phyloP scores from a whole-genome alignment of 2,329 filamentous ascomycete genomes.

The Rutstroemia sp. region DNA sequence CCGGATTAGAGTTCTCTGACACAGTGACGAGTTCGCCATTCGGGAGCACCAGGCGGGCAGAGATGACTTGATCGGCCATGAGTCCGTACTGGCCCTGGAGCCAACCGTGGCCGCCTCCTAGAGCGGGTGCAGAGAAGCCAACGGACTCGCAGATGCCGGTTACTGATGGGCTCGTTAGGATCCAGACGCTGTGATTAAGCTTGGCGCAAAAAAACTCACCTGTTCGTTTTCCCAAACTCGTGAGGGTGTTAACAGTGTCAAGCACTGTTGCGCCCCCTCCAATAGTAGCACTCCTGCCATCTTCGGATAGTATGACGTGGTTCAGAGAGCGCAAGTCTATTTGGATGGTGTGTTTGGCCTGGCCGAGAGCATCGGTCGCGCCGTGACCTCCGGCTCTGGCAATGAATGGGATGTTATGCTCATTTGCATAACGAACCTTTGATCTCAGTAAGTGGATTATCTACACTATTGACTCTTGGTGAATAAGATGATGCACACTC shows the following conservation, averaged over 20 bases:
- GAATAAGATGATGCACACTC: background rate
- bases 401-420: slow-evolving; percentile 25
- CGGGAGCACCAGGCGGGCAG: slow-evolving; percentile 35
- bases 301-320: background rate
- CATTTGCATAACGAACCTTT: slow-evolving; percentile 2
- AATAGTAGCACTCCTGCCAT: background rate
- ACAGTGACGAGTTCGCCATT: slow-evolving; percentile 35
- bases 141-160: background rate
- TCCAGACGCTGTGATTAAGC: background rate
- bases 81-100: slow-evolving; percentile 35
- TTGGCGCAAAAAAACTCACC: background rate
- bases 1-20: slow-evolving; percentile 34
- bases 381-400: slow-evolving; percentile 46
- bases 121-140: background rate
- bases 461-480: background rate
- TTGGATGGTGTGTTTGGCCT: slow-evolving; percentile 4
- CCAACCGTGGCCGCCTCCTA: slow-evolving; percentile 38
- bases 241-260: background rate
- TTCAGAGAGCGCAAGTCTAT: background rate
- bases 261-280: background rate
- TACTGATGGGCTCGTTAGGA: background rate
- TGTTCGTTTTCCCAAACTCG: background rate
- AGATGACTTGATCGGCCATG: slow-evolving; percentile 37
- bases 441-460: background rate
- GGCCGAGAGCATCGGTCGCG: slow-evolving; percentile 17